Base-by-base conservation (phyloP, 192 early-diverging fungal genomes). In the Phycomyces nitens region DNA sequence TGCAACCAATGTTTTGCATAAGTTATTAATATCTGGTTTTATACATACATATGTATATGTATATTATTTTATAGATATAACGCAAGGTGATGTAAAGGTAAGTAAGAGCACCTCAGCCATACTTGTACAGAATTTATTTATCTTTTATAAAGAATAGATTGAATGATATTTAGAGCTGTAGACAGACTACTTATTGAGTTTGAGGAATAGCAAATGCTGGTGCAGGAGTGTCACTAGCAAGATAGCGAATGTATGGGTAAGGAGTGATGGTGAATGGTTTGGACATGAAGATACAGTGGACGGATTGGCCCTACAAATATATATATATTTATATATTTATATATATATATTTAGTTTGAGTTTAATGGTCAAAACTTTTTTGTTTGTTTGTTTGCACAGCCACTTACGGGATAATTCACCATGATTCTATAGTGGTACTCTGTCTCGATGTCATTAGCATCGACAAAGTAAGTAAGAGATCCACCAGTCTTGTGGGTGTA, bases 371-470 rank as follows among this genome's bases (percentile, higher is more conserved):
- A n/a, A n/a, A n/a, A n/a, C n/a, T n/a, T 47, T 47, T 47, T 47
- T 47, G 12, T n/a, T 47, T 47, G 12, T 47, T n/a, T 47, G 44
- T 47, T 47, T 11, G 2, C 12, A 47, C 2, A 47, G 44, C 12
- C 12, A 47, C 44, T 47, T 47, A 47, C 44, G 12, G 44, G 44
- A 47, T 47, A 47, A 18, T 47, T 47, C 44, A 47, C 44, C 44
- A 47, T 47, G 11, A 47, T 18, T n/a, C 44, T 14, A 11, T 47
- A 47, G 12, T 47, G 44, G 18, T 47, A 47, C 12, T 47, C 18
- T 3, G 15, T 47, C 18, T 47, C 44, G 12, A n/a, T 47, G 12
- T 47, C 44, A 47, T 47, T 47, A 11, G 18, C 44, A 47, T 47
- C 44, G 12, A 47, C 18, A 18, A 47, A 47, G 18, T 47, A 18